Evolutionary conservation across 805 yeast genomes (phyloP).

Genomic region (Saccharomycopsis sp.): DNA sequence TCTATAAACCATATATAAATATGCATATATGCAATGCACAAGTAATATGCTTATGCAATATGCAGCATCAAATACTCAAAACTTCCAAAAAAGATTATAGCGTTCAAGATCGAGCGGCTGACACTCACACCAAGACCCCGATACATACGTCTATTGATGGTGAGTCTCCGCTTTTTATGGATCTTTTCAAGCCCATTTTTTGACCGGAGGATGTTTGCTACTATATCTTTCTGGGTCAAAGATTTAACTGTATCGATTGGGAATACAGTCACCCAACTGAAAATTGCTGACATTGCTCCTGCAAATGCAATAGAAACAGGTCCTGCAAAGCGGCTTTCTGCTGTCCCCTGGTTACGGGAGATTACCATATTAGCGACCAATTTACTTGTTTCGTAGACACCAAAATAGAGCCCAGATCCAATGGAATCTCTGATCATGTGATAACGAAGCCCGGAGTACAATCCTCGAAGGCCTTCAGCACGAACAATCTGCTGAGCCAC

Average conservation of each 20-base stretch:
- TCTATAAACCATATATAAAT: not conserved
- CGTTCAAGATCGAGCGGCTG: conserved; percentile 62
- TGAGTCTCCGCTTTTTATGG: conserved; percentile 28
- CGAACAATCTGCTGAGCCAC: conserved; percentile 49
- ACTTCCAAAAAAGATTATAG: conserved; percentile 66
- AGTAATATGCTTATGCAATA: conserved; percentile 30
- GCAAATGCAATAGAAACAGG: conserved; percentile 52
- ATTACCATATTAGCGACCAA: conserved; percentile 30
- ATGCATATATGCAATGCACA: not conserved
- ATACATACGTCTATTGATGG: conserved; percentile 47
- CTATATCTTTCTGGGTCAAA: conserved; percentile 65
- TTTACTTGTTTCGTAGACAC: conserved; percentile 70
- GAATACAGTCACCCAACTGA: conserved; percentile 69
- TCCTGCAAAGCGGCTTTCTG: conserved; percentile 30
- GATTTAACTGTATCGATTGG: conserved; percentile 81
- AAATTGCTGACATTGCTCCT: conserved; percentile 74
- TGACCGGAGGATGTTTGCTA: conserved; percentile 54
- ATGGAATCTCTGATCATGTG: conserved; percentile 64
- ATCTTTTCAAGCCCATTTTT: conserved; percentile 40
- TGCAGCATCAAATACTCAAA: conserved; percentile 64
- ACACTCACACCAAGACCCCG: conserved; percentile 74
- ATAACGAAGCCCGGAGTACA: conserved; percentile 67
- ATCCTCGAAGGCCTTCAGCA: conserved; percentile 53
- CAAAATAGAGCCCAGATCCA: conserved; percentile 67
- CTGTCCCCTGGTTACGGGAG: conserved; percentile 23